These are phyloP conservation scores for Aspergillus saccharolyticus DNA, from an alignment of 495 filamentous ascomycete genomes.

Conservation along the genomic window DNA sequence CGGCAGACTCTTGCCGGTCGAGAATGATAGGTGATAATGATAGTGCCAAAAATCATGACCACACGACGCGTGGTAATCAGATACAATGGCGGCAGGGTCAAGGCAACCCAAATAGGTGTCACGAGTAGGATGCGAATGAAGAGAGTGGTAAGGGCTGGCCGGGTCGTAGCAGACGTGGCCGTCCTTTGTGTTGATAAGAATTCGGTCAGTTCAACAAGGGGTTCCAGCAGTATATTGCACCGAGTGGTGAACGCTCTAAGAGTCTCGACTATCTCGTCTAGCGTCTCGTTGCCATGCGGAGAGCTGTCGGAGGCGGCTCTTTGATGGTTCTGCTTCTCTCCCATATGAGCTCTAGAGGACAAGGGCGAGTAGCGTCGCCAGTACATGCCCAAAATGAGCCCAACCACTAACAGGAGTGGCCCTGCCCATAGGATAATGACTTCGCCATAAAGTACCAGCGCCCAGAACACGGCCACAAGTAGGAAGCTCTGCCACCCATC, in stretches of 20 bases:
- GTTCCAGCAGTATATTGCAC: constrained; percentile 88
- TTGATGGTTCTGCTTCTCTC: constrained; percentile 51
- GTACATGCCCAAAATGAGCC: constrained; percentile 89
- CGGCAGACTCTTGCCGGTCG: constrained; percentile 79
- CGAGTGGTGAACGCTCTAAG: constrained; percentile 80
- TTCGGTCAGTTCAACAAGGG: constrained; percentile 80
- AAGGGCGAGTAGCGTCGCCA: constrained; percentile 81
- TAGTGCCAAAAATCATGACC: constrained; percentile 70
- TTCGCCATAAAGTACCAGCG: constrained; percentile 78
- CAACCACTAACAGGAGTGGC: constrained; percentile 72
- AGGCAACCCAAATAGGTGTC: constrained; percentile 77
- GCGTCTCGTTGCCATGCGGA: constrained; percentile 71
- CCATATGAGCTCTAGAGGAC: constrained; percentile 75
- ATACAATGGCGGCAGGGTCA: constrained; percentile 75
- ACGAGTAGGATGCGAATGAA: constrained; percentile 85
- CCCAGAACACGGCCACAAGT: constrained; percentile 80
- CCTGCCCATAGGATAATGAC: constrained; percentile 71
- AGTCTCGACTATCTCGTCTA: constrained; percentile 95
- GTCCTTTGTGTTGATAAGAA: constrained; percentile 90
- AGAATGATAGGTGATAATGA: constrained; percentile 86
- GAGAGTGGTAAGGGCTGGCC: constrained; percentile 83
- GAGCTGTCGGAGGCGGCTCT: constrained; percentile 52
- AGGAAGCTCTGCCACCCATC: constrained; percentile 98
- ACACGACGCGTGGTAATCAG: constrained; percentile 86
- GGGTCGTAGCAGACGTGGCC: constrained; percentile 84